phyloP scores from a whole-genome alignment of 805 yeast species.

The Zygosaccharomyces siamensis region DNA sequence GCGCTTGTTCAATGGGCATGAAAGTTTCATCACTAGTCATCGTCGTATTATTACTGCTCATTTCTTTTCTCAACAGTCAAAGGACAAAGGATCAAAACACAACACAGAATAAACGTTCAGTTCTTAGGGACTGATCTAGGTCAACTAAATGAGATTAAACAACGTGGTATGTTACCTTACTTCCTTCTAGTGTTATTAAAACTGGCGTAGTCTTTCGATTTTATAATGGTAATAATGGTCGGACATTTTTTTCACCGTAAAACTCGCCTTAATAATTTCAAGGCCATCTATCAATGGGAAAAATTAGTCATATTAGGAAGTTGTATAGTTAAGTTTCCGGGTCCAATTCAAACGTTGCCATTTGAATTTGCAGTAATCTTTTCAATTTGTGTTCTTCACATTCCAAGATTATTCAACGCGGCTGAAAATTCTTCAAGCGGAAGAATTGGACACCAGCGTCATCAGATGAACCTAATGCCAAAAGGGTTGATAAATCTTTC shows the following conservation, averaged over 20 bases:
- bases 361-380: not conserved
- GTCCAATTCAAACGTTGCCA: not conserved
- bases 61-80: not conserved
- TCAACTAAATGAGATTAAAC: not conserved
- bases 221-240: not conserved
- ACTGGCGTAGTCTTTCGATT: not conserved
- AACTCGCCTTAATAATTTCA: not conserved
- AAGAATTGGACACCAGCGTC: conserved; percentile 2
- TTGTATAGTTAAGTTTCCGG: not conserved
- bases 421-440: not conserved
- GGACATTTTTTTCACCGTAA: not conserved
- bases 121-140: not conserved
- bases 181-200: not conserved
- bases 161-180: not conserved
- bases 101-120: not conserved
- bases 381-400: not conserved
- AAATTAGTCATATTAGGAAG: not conserved
- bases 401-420: not conserved
- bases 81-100: not conserved
- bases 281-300: not conserved
- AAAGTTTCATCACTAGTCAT: conserved; percentile 13
- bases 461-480: conserved; percentile 10
- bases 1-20: conserved; percentile 29
- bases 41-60: not conserved
- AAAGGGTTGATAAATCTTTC: not conserved